A percentile compares a stretch with the other conserved stretches of the same genome.
Conservation (phyloP, 345 rosid genomes). For the Eucalyptus pauciflora region DNA sequence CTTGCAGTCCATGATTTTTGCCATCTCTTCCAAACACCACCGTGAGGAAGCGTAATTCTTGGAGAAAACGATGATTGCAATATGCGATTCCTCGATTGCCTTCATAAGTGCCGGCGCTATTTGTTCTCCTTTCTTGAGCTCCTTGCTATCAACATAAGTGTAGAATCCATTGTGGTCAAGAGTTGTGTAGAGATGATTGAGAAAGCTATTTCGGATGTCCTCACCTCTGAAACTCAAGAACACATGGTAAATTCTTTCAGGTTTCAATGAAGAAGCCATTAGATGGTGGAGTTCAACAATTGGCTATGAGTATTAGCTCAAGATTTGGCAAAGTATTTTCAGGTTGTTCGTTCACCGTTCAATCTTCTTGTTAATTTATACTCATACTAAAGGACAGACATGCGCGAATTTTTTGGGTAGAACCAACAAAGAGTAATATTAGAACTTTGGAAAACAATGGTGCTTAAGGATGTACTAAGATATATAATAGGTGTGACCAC, state of each 20-base stretch:
- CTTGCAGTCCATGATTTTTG: neutral
- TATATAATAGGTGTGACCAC: neutral
- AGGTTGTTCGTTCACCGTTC: neutral
- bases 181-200: neutral
- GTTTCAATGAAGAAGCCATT: neutral
- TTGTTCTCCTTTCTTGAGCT: neutral
- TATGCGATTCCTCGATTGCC: neutral
- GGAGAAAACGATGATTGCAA: neutral
- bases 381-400: neutral
- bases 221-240: neutral
- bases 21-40: neutral
- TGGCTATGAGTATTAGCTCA: neutral
- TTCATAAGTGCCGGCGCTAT: fast-evolving
- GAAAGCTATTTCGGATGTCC: neutral
- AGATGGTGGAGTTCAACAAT: neutral
- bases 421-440: too few species aligned
- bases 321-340: neutral
- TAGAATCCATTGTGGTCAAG: neutral
- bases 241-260: neutral
- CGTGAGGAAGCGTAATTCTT: neutral
- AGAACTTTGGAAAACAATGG: neutral
- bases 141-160: neutral
- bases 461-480: neutral
- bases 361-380: neutral
- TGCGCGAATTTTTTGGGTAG: neutral